Percentiles rank a stretch among this genome's conserved stretches.
phyloP scores from a whole-genome alignment of 345 rosid species.

The Camelina hispida region DNA sequence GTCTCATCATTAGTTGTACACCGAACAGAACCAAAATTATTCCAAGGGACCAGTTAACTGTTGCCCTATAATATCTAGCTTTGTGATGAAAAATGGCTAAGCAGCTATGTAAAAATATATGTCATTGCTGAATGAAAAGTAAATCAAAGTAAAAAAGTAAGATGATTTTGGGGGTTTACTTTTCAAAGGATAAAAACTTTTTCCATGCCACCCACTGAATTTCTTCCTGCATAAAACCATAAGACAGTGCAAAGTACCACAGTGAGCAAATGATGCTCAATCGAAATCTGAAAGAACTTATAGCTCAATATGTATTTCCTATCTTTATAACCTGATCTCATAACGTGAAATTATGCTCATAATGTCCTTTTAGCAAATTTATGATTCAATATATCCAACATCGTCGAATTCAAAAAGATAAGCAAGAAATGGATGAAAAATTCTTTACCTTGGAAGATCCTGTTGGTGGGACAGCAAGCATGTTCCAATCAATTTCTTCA shows the following conservation, averaged over 20 bases:
- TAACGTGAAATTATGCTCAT: constrained; percentile 7
- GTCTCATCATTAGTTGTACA: constrained; percentile 12
- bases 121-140: constrained; percentile 2
- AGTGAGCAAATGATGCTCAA: constrained; percentile 18
- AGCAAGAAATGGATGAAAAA: constrained; percentile 26
- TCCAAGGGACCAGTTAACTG: constrained; percentile 5
- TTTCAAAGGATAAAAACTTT: constrained; percentile 82
- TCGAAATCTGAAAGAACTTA: constrained; percentile 8
- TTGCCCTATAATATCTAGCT: constrained; percentile 15
- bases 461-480: constrained; percentile 91
- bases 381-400: constrained; percentile 18
- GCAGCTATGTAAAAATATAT: constrained; percentile 6
- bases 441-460: constrained; percentile 68
- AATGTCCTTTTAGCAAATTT: not conserved
- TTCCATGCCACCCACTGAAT: constrained; percentile 96
- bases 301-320: constrained; percentile 9
- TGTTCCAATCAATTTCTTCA: constrained; percentile 94
- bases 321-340: constrained; percentile 20
- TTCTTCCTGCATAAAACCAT: constrained; percentile 70
- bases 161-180: constrained; percentile 52
- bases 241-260: constrained; percentile 5
- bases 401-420: constrained; percentile 6
- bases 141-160: not conserved
- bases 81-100: constrained; percentile 2
- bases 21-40: constrained; percentile 2